A percentile compares a stretch with the other conserved stretches of the same genome.
These are phyloP conservation scores for Podosphaera leucotricha DNA, from an alignment of 2,329 filamentous ascomycete species.

Conservation along the genomic window DNA sequence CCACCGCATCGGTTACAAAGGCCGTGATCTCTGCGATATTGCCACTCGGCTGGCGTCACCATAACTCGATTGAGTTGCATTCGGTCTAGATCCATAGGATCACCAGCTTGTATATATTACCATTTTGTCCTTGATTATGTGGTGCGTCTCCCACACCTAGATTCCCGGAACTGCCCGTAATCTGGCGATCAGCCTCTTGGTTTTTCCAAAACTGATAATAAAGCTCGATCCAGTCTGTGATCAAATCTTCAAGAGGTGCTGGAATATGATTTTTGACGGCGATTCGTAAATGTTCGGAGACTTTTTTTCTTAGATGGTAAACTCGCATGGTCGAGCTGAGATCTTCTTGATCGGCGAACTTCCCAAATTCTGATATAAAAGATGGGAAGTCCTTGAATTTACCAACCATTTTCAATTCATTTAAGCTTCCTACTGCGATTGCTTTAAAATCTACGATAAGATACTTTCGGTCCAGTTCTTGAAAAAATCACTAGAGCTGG, in stretches of 20 bases:
- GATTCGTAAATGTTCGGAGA: background rate
- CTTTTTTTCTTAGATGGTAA: background rate
- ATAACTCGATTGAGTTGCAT: too few species aligned
- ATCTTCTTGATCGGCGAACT: background rate
- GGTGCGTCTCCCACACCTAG: too few species aligned
- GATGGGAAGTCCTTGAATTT: background rate
- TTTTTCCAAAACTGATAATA: conserved; percentile 1
- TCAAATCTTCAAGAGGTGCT: background rate
- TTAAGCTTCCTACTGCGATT: background rate
- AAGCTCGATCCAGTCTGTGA: too few species aligned
- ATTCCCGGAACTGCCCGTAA: too few species aligned
- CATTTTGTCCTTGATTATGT: too few species aligned
- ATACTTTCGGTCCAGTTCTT: background rate
- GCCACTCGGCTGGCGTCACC: background rate
- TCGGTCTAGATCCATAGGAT: too few species aligned
- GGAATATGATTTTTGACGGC: background rate
- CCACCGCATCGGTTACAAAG: background rate
- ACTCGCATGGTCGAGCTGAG: background rate
- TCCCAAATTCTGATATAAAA: background rate
- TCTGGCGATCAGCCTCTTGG: background rate
- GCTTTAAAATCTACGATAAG: background rate
- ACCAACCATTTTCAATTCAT: background rate
- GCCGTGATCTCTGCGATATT: background rate
- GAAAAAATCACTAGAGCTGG: background rate
- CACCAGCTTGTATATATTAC: too few species aligned